phyloP scores from a whole-genome alignment of 2,329 filamentous ascomycete species.

The Coniochaeta sp. region DNA sequence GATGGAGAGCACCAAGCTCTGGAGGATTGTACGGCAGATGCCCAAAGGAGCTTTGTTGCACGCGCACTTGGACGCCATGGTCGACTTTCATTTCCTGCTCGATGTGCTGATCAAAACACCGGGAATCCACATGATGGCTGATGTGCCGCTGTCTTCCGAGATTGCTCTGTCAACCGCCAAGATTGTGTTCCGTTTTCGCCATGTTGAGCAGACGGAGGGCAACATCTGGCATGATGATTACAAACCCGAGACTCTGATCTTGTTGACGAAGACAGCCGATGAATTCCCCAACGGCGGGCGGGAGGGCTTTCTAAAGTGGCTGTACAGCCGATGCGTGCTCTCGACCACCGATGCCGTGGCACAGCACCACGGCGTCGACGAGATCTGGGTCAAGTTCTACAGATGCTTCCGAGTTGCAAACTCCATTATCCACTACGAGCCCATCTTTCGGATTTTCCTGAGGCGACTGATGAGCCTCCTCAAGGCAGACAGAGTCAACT shows the following conservation, averaged over 20 bases:
- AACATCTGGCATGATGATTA: too few species aligned
- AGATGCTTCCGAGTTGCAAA: slow-evolving; percentile 67
- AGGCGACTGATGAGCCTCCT: slow-evolving; percentile 63
- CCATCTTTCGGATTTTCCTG: slow-evolving; percentile 76
- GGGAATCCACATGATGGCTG: slow-evolving; percentile 76
- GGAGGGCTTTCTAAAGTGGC: too few species aligned
- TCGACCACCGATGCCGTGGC: slow-evolving; percentile 68
- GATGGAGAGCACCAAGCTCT: slow-evolving; percentile 79
- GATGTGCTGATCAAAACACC: slow-evolving; percentile 61
- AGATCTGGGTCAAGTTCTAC: slow-evolving; percentile 76
- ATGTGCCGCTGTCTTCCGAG: too few species aligned
- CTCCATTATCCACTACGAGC: slow-evolving; percentile 80
- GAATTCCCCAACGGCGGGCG: slow-evolving; percentile 60
- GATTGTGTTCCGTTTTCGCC: too few species aligned
- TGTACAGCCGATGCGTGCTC: too few species aligned
- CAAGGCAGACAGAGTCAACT: slow-evolving; percentile 74
- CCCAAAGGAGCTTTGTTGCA: slow-evolving; percentile 84
- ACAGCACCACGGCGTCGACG: slow-evolving; percentile 76
- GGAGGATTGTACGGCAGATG: slow-evolving; percentile 77
- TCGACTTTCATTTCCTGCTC: slow-evolving; percentile 76
- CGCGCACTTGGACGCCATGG: slow-evolving; percentile 86
- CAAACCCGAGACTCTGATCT: too few species aligned
- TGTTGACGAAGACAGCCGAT: slow-evolving; percentile 22
- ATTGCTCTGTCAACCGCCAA: slow-evolving; percentile 43
- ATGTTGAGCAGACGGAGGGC: too few species aligned